Evolutionary conservation across 2,329 filamentous ascomycete species (phyloP).

Genomic region (Didymella glomerata): DNA sequence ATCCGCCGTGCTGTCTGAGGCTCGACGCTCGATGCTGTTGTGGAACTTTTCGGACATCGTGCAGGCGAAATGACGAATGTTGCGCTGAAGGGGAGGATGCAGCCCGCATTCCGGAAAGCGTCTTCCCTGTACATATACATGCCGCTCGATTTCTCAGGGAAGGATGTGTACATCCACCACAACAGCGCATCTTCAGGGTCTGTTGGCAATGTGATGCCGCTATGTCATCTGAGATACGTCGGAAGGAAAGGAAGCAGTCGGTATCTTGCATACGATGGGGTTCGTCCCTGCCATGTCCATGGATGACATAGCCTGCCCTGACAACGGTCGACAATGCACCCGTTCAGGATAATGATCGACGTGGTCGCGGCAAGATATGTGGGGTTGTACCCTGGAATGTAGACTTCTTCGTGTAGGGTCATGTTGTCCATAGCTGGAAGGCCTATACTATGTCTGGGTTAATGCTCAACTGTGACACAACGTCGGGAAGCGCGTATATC

Average conservation of each 20-base stretch:
- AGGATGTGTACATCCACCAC: constrained; percentile 8
- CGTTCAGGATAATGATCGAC: constrained; percentile 6
- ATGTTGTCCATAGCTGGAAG: not conserved
- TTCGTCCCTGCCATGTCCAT: not conserved
- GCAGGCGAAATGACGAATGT: constrained; percentile 20
- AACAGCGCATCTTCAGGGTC: constrained; percentile 17
- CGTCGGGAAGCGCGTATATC: constrained; percentile 4
- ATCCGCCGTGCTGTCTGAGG: constrained; percentile 25
- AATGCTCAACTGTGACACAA: constrained; percentile 12
- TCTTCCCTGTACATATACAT: constrained; percentile 24
- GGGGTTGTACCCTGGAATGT: constrained; percentile 20
- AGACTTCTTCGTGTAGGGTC: constrained; percentile 3
- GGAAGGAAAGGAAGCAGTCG: constrained; percentile 18
- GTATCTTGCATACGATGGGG: constrained; percentile 17
- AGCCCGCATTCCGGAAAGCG: constrained; percentile 19
- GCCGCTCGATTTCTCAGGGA: constrained; percentile 10
- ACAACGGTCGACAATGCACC: constrained; percentile 16
- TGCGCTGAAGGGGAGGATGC: constrained; percentile 8
- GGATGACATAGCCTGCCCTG: constrained; percentile 8
- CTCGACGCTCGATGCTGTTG: constrained; percentile 17
- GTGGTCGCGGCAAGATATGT: constrained; percentile 16
- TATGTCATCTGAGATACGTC: constrained; percentile 23
- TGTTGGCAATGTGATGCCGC: constrained; percentile 19
- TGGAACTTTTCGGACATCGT: constrained; percentile 29
- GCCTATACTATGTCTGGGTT: constrained; percentile 6